A percentile compares a stretch with the other conserved stretches of the same genome.
phyloP scores from a whole-genome alignment of 176 grass and related monocot species.

The Paspalum vaginatum region DNA sequence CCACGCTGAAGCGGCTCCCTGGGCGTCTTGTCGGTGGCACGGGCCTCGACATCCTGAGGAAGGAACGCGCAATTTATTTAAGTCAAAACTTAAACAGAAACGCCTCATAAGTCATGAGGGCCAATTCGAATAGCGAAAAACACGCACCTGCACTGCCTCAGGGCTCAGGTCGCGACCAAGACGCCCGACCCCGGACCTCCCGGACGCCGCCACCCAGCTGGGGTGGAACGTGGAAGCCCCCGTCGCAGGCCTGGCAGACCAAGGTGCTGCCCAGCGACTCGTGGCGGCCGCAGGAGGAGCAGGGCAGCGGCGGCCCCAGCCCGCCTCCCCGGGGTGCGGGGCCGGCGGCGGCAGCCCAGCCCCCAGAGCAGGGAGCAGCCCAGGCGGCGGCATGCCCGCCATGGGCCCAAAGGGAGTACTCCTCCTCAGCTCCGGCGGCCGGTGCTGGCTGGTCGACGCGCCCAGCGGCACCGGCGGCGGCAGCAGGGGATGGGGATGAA shows the following conservation, averaged over 20 bases:
- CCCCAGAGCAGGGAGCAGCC: constrained; percentile 13
- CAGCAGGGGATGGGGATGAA: neutral
- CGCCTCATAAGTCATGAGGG: too few species aligned
- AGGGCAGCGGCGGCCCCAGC: constrained; percentile 45
- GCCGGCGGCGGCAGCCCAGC: constrained; percentile 8
- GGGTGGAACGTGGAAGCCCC: constrained; percentile 95
- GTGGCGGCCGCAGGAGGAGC: constrained; percentile 55
- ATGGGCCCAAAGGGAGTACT: neutral
- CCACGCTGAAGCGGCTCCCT: too few species aligned
- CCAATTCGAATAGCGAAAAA: too few species aligned
- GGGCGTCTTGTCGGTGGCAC: too few species aligned
- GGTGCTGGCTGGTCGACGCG: neutral
- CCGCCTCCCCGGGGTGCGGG: constrained; percentile 69
- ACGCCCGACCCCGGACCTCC: too few species aligned
- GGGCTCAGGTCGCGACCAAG: too few species aligned
- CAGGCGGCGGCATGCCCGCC: neutral
- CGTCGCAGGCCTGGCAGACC: constrained; percentile 84
- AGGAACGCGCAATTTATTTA: too few species aligned
- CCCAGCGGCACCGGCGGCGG: neutral
- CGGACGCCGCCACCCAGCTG: constrained; percentile 52
- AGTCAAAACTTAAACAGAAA: too few species aligned
- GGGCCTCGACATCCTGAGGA: too few species aligned
- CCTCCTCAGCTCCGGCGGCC: constrained; percentile 19
- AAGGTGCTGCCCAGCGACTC: constrained; percentile 57
- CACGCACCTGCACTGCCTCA: too few species aligned